phyloP scores from a whole-genome alignment of 805 yeast species.

The Myxozyma geophila region DNA sequence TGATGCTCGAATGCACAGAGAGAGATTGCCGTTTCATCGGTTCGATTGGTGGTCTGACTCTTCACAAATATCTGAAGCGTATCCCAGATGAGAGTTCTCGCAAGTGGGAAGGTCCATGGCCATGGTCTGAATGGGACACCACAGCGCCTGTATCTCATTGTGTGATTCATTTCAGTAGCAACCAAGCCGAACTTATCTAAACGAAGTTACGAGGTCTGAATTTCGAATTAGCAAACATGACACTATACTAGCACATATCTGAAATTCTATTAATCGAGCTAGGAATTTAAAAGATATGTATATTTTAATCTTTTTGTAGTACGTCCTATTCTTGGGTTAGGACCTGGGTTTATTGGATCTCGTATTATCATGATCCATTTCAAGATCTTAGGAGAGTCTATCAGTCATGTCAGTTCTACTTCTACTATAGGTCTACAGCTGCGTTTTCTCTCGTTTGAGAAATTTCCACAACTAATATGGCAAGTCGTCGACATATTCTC shows the following conservation, averaged over 20 bases:
- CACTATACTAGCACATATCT: neutral
- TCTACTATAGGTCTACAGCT: neutral
- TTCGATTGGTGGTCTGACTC: neutral
- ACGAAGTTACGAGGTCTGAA: neutral
- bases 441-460: neutral
- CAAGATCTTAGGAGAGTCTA: neutral
- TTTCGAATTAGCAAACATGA: neutral
- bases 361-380: neutral
- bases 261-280: neutral
- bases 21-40: neutral
- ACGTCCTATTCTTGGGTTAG: neutral
- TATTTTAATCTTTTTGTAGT: neutral
- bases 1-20: neutral
- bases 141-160: neutral
- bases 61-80: neutral
- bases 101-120: neutral
- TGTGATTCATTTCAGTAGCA: neutral
- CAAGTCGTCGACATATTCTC: neutral
- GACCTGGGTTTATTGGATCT: neutral
- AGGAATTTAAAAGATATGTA: neutral
- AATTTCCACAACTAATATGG: neutral
- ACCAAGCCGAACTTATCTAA: neutral
- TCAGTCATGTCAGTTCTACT: neutral
- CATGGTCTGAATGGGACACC: neutral
- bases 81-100: neutral